These are phyloP conservation scores for Diaporthe citrichinensis DNA, from an alignment of 2,329 filamentous ascomycete species.

Conservation along the genomic window DNA sequence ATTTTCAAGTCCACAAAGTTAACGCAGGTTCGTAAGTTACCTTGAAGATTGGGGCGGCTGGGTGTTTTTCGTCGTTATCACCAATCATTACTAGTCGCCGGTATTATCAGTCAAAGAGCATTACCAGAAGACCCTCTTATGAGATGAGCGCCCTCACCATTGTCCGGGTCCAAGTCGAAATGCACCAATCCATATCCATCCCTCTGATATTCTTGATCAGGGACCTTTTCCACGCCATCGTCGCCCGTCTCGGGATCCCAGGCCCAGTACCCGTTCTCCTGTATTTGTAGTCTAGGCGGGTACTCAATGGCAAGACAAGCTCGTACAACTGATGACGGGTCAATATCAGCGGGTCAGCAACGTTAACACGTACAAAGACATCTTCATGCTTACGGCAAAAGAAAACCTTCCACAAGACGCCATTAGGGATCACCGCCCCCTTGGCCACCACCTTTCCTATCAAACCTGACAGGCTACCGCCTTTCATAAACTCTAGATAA, in stretches of 20 bases:
- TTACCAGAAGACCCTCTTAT: neutral
- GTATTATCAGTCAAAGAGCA: neutral
- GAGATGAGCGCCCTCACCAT: neutral
- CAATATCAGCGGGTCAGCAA: neutral
- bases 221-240: neutral
- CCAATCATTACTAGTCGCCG: constrained; percentile 5
- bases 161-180: constrained; percentile 18
- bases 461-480: neutral
- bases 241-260: neutral
- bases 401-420: constrained; percentile 5
- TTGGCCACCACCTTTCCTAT: neutral
- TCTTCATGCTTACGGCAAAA: neutral
- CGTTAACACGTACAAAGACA: neutral
- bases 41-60: constrained; percentile 2
- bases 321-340: neutral
- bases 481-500: neutral
- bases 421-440: neutral
- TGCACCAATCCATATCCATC: neutral
- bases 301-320: constrained; percentile 20
- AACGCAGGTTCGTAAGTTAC: neutral
- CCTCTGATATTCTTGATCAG: neutral
- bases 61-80: neutral
- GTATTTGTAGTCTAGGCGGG: neutral
- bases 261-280: neutral
- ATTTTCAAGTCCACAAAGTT: neutral